phyloP scores from a whole-genome alignment of 2,329 filamentous ascomycete genomes.

The Drechslerella coelobrocha region DNA sequence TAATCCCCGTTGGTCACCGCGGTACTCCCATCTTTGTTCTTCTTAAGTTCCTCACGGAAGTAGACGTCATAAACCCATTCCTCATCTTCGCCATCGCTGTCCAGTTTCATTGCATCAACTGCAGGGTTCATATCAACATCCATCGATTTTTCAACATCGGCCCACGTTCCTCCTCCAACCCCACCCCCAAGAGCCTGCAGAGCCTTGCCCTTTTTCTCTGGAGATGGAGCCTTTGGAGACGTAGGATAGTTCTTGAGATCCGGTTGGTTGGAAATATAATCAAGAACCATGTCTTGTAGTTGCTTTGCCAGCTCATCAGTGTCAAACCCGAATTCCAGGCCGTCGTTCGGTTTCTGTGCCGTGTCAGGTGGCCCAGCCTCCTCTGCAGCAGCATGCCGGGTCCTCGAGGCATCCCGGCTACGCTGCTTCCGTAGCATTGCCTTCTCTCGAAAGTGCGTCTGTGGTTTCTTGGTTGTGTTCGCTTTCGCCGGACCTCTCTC shows the following conservation, averaged over 20 bases:
- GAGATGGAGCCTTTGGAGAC: constrained; percentile 32
- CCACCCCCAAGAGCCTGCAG: constrained; percentile 53
- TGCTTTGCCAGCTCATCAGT: constrained; percentile 51
- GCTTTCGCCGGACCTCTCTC: constrained; percentile 10
- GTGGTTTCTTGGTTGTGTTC: constrained; percentile 50
- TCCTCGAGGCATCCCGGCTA: constrained; percentile 22
- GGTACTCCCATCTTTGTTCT: constrained; percentile 35
- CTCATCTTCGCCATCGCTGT: constrained; percentile 50
- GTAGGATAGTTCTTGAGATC: constrained; percentile 52
- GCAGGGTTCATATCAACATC: constrained; percentile 34
- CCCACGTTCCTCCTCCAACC: constrained; percentile 54
- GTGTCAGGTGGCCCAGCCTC: constrained; percentile 19
- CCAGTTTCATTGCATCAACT: constrained; percentile 42
- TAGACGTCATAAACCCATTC: constrained; percentile 55
- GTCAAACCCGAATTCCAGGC: constrained; percentile 45
- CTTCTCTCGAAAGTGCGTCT: constrained; percentile 53
- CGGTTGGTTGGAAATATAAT: constrained; percentile 53
- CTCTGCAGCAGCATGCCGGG: constrained; percentile 13
- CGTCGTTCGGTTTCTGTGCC: constrained; percentile 29
- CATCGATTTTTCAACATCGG: constrained; percentile 45
- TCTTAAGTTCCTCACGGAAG: constrained; percentile 53
- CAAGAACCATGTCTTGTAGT: constrained; percentile 54
- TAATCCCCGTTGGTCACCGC: constrained; percentile 48
- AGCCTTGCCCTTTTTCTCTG: constrained; percentile 35
- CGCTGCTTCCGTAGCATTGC: constrained; percentile 24